Conservation (phyloP, 257 asterid genomes). For the Marsdenia floribunda region DNA sequence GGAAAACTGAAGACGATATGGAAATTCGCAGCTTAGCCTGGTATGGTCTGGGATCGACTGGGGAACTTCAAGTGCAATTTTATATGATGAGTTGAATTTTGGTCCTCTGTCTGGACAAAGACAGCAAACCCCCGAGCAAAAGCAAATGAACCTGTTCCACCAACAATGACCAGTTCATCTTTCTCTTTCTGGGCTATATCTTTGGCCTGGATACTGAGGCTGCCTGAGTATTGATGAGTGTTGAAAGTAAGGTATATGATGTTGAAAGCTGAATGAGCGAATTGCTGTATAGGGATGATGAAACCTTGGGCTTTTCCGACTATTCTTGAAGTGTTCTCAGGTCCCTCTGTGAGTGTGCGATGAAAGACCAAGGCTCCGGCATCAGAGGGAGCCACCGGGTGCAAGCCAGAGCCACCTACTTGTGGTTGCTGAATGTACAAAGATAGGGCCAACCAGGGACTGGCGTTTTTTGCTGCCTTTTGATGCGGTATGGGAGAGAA, state of each 20-base stretch:
- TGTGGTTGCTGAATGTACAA: slow-evolving; percentile 68
- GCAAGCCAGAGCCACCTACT: slow-evolving; percentile 15
- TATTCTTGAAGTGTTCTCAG: slow-evolving; percentile 48
- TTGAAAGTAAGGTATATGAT: slow-evolving; percentile 68
- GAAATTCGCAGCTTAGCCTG: slow-evolving; percentile 21
- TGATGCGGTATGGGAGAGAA: slow-evolving; percentile 61
- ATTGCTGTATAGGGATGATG: slow-evolving; percentile 61
- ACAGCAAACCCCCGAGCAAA: slow-evolving; percentile 78
- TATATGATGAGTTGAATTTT: slow-evolving; percentile 48
- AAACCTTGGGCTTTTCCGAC: slow-evolving; percentile 81
- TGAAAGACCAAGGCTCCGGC: slow-evolving; percentile 62
- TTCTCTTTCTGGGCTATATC: slow-evolving; percentile 38
- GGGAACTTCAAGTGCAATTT: slow-evolving; percentile 63
- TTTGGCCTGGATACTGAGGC: slow-evolving; percentile 57
- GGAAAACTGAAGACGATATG: not conserved
- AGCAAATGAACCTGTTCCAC: slow-evolving; percentile 89
- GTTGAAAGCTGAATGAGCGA: slow-evolving; percentile 64
- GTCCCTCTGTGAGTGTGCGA: slow-evolving; percentile 61
- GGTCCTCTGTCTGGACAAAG: slow-evolving; percentile 42
- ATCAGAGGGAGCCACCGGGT: slow-evolving; percentile 22
- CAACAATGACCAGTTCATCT: slow-evolving; percentile 55
- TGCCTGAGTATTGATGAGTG: slow-evolving; percentile 45
- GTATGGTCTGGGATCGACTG: slow-evolving; percentile 37
- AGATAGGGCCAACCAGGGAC: slow-evolving; percentile 39
- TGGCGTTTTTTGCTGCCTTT: slow-evolving; percentile 12